A percentile compares a stretch with the other conserved stretches of the same genome.
phyloP scores from a whole-genome alignment of 331 rosid species.

The Quercus lobata region DNA sequence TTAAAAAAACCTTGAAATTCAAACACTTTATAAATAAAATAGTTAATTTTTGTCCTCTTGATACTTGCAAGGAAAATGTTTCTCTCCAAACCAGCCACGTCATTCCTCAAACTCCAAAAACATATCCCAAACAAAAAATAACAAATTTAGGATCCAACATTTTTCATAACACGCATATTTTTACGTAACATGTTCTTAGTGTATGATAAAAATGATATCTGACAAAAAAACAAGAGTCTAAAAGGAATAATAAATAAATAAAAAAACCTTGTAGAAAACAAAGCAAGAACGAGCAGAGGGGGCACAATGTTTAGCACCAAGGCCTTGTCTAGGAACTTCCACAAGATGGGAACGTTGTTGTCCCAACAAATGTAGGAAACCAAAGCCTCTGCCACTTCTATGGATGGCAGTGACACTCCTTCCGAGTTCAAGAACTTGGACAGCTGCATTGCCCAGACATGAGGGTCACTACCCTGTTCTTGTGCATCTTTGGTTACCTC shows the following conservation, averaged over 20 bases:
- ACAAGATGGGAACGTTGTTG: slow-evolving; percentile 75
- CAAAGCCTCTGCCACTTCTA: slow-evolving; percentile 61
- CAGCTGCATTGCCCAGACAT: slow-evolving; percentile 75
- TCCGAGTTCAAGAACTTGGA: slow-evolving; percentile 68
- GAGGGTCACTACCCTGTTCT: slow-evolving; percentile 77
- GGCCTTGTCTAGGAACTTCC: slow-evolving; percentile 98
- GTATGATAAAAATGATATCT: too few species aligned
- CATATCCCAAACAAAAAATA: too few species aligned
- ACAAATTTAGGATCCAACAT: too few species aligned
- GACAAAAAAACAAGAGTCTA: neutral
- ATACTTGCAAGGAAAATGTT: too few species aligned
- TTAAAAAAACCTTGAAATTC: too few species aligned
- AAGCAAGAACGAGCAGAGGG: slow-evolving; percentile 82
- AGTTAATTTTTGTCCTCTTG: too few species aligned
- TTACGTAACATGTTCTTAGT: fast-evolving
- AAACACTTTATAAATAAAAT: too few species aligned
- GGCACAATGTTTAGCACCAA: slow-evolving; percentile 65
- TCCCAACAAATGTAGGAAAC: slow-evolving; percentile 95
- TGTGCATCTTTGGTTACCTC: slow-evolving; percentile 81
- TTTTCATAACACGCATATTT: too few species aligned
- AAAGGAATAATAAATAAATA: neutral
- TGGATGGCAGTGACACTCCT: slow-evolving; percentile 69
- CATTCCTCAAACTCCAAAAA: too few species aligned
- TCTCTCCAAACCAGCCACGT: too few species aligned
- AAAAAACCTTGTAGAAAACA: slow-evolving; percentile 67